phyloP scores from a whole-genome alignment of 2,329 filamentous ascomycete species.

The Aureobasidium sp. region DNA sequence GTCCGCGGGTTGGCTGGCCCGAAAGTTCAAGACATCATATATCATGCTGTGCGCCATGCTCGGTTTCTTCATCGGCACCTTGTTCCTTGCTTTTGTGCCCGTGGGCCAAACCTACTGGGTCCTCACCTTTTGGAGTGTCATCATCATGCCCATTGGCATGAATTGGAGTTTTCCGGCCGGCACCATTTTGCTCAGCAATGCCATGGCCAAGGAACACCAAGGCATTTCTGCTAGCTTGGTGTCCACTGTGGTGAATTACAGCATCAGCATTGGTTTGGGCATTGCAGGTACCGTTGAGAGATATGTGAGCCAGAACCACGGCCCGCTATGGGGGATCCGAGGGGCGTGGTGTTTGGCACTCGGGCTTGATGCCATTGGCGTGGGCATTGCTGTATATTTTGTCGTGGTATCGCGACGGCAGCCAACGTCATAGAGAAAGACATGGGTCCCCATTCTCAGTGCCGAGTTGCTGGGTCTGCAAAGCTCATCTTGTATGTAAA shows the following conservation, averaged over 20 bases:
- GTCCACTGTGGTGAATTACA: conserved; percentile 38
- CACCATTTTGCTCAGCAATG: conserved; percentile 50
- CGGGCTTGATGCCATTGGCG: conserved; percentile 7
- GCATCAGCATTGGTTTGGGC: conserved; percentile 20
- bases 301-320: conserved; percentile 13
- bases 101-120: conserved; percentile 52
- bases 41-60: conserved; percentile 28
- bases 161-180: conserved; percentile 57
- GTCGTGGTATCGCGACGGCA: conserved; percentile 6
- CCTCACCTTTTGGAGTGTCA: conserved; percentile 47
- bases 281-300: conserved; percentile 36
- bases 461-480: not conserved
- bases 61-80: conserved; percentile 31
- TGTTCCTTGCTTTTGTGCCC: conserved; percentile 36
- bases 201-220: conserved; percentile 35
- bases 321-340: conserved; percentile 2
- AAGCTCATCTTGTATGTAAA: not conserved
- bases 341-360: conserved; percentile 8
- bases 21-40: conserved; percentile 18
- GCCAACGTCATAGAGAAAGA: not conserved
- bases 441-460: not conserved
- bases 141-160: conserved; percentile 54
- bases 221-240: conserved; percentile 47
- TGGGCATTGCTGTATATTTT: conserved; percentile 11
- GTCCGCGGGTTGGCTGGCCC: conserved; percentile 22